These are phyloP conservation scores for Talaromyces wortmannii DNA, from an alignment of 495 filamentous ascomycete genomes.

Conservation along the genomic window DNA sequence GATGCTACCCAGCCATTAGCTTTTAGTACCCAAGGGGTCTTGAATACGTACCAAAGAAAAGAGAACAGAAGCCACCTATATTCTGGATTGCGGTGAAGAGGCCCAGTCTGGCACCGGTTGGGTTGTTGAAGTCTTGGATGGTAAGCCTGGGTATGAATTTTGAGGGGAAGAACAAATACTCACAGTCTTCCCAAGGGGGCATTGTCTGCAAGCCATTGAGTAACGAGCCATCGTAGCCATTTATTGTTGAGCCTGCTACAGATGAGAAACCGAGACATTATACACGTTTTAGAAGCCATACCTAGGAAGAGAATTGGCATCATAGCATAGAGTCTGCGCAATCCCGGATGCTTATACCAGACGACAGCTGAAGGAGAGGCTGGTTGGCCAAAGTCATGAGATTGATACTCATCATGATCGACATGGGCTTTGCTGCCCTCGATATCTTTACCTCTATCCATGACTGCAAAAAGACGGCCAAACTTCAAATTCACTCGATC, in stretches of 20 bases:
- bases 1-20: constrained; percentile 4
- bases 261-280: background rate
- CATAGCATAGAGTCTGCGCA: constrained; percentile 26
- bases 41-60: constrained; percentile 8
- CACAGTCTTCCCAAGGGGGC: constrained; percentile 21
- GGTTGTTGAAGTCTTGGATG: constrained; percentile 15
- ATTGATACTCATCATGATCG: background rate
- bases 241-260: constrained; percentile 10
- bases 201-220: constrained; percentile 28
- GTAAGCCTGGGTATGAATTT: background rate
- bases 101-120: constrained; percentile 16
- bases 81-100: constrained; percentile 18
- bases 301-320: constrained; percentile 24
- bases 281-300: background rate
- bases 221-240: constrained; percentile 25
- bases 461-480: background rate
- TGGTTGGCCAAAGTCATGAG: background rate
- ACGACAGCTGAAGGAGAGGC: background rate
- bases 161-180: background rate
- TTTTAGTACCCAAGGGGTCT: background rate
- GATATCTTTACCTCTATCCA: background rate
- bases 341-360: constrained; percentile 24
- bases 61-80: constrained; percentile 18
- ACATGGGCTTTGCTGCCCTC: background rate
- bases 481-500: background rate